Evolutionary conservation across 805 yeast genomes (phyloP).

Genomic region (Candida sanyiensis): DNA sequence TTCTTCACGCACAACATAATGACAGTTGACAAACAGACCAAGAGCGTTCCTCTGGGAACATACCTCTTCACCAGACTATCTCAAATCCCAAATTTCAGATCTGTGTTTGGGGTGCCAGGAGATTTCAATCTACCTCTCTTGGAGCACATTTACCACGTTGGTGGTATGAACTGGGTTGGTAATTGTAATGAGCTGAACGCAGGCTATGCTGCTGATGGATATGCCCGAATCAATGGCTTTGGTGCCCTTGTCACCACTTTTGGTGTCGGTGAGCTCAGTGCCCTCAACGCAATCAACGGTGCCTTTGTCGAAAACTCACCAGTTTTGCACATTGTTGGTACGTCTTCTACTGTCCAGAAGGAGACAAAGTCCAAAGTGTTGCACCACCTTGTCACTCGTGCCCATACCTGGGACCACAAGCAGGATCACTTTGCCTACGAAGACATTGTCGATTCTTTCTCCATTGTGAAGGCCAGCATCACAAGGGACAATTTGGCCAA

Average conservation of each 20-base stretch:
- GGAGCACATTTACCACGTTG: conserved; percentile 54
- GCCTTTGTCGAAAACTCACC: conserved; percentile 81
- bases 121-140: conserved; percentile 62
- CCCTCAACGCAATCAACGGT: conserved; percentile 79
- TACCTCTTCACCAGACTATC: conserved; percentile 54
- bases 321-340: conserved; percentile 79
- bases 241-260: conserved; percentile 48
- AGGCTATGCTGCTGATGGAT: conserved; percentile 89
- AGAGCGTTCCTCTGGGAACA: conserved; percentile 49
- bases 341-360: conserved; percentile 44
- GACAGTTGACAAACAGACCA: conserved; percentile 15
- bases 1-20: conserved; percentile 3
- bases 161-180: conserved; percentile 65
- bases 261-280: conserved; percentile 89
- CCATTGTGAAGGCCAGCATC: conserved; percentile 50
- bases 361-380: conserved; percentile 25
- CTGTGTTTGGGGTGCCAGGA: conserved; percentile 73
- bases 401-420: conserved; percentile 35
- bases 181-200: conserved; percentile 86
- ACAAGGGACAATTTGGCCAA: conserved; percentile 38
- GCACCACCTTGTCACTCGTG: conserved; percentile 50
- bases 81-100: conserved; percentile 44
- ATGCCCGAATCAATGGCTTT: conserved; percentile 46
- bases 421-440: conserved; percentile 59
- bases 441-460: conserved; percentile 46